A percentile compares a stretch with the other conserved stretches of the same genome.
Conservation (phyloP, 768 basidiomycete genomes). For the Sarcodon sp. region DNA sequence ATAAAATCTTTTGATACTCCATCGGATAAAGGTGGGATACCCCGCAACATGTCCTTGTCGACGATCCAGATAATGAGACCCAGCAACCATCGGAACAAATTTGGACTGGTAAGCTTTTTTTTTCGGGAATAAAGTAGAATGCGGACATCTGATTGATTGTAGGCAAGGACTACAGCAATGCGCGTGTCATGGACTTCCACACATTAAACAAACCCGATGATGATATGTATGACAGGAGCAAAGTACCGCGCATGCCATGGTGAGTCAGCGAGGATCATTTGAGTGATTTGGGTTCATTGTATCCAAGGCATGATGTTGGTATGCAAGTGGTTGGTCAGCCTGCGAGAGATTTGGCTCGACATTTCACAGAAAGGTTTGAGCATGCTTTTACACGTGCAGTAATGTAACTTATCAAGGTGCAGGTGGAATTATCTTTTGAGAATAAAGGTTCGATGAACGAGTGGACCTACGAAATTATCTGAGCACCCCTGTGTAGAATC, state of each 20-base stretch:
- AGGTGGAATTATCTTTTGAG: constrained; percentile 93
- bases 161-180: constrained; percentile 96
- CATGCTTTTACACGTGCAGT: neutral
- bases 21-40: constrained; percentile 79
- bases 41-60: constrained; percentile 80
- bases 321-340: constrained; percentile 96
- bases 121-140: neutral
- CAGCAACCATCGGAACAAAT: constrained; percentile 49
- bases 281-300: neutral
- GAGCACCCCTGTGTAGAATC: constrained; percentile 46
- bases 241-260: constrained; percentile 95
- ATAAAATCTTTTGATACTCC: neutral
- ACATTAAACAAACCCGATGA: constrained; percentile 81
- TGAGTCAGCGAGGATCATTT: constrained; percentile 21
- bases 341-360: constrained; percentile 85
- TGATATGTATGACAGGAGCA: constrained; percentile 89
- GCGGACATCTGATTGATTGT: neutral
- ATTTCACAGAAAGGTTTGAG: constrained; percentile 80
- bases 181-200: constrained; percentile 77
- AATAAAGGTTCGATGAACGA: constrained; percentile 56
- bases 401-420: constrained; percentile 2
- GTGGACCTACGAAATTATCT: neutral
- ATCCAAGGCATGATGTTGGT: constrained; percentile 84
- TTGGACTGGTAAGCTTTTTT: constrained; percentile 62
- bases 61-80: constrained; percentile 54